Evolutionary conservation across 805 yeast species (phyloP), one percentile per base, ranked within the genome.

Genomic region (Torulaspora gathmanii): DNA sequence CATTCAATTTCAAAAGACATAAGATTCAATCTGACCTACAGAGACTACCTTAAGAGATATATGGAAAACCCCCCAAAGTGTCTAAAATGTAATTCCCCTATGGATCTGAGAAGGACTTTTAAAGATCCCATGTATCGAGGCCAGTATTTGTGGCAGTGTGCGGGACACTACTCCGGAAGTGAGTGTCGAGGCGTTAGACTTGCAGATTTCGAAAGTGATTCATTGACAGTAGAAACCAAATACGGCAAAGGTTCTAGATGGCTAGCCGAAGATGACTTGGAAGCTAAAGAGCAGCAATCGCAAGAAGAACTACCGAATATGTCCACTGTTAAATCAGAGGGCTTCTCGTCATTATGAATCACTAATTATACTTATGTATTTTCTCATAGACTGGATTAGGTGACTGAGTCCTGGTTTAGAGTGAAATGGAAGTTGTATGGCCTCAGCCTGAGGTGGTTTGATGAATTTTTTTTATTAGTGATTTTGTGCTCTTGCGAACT

Each of bases 101-200:
- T 82, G 86, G 67, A 63, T 7, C 60, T 85, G 16, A 67, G 89
- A 37, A 67, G 87, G 44, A 69, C 83, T 23, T 75, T 64, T 51
- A 78, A 75, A 48, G 67, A 69, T 8, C 67, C 70, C 1, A 55
- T 61, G 10, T 66, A 67, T 9, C 65, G 79, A 45, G 85, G 85
- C 4, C 70, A 71, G 43, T 84, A 84, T 54, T 73, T 81, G 17
- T 84, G 91, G 90, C 69, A 72, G 53, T 84, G 93, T 54, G 73
- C 74, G 44, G 64, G 71, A 5, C 58, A 66, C 17, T 77, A 75
- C 52, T 59, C 56, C 37, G 70, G 69, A 20, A 42, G 36, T 27
- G 75, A 72, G 19, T 79, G 85, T 48, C 63, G 71, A 1, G 71
- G 75, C 1, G 72, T 74, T 39, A 66, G 72, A 45, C 77, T 74